Percentiles rank a stretch among this genome's conserved stretches.
Conservation (phyloP, 2,329 filamentous ascomycete genomes). For the Mycosphaerella arachidis region DNA sequence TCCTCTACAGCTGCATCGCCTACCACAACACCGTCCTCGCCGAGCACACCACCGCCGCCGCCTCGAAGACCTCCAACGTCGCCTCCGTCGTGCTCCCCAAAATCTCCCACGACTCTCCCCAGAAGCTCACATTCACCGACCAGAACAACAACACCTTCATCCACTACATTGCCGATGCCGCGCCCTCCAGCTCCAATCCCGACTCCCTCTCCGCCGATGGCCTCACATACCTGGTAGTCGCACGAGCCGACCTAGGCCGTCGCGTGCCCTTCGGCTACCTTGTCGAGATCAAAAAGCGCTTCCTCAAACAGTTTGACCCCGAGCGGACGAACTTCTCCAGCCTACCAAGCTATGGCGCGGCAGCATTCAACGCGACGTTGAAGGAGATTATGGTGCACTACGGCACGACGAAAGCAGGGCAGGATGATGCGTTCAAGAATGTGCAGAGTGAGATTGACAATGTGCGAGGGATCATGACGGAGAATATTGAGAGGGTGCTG, state of each 20-base stretch:
- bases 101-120: slow-evolving; percentile 71
- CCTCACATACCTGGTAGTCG: slow-evolving; percentile 87
- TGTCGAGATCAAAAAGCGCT: slow-evolving; percentile 82
- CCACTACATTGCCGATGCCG: slow-evolving; percentile 84
- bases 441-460: slow-evolving; percentile 89
- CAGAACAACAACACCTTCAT: slow-evolving; percentile 82
- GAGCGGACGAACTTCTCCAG: slow-evolving; percentile 66
- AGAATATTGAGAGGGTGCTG: slow-evolving; percentile 85
- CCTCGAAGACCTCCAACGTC: slow-evolving; percentile 77
- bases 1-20: slow-evolving; percentile 72
- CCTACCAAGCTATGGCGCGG: slow-evolving; percentile 85
- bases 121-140: slow-evolving; percentile 86
- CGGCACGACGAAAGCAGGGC: slow-evolving; percentile 69
- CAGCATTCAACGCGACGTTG: slow-evolving; percentile 75
- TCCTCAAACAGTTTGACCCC: slow-evolving; percentile 66
- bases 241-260: slow-evolving; percentile 73
- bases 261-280: slow-evolving; percentile 92
- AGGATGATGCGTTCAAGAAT: slow-evolving; percentile 76
- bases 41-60: slow-evolving; percentile 84
- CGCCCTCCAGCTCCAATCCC: slow-evolving; percentile 24
- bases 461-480: slow-evolving; percentile 86
- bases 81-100: slow-evolving; percentile 93
- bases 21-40: slow-evolving; percentile 88
- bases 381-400: slow-evolving; percentile 76
- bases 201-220: slow-evolving; percentile 55